Evolutionary conservation across 75 land plant genomes (phyloP), one percentile per base, ranked within the genome.

Genomic region (Pseudotsuga menziesii): DNA sequence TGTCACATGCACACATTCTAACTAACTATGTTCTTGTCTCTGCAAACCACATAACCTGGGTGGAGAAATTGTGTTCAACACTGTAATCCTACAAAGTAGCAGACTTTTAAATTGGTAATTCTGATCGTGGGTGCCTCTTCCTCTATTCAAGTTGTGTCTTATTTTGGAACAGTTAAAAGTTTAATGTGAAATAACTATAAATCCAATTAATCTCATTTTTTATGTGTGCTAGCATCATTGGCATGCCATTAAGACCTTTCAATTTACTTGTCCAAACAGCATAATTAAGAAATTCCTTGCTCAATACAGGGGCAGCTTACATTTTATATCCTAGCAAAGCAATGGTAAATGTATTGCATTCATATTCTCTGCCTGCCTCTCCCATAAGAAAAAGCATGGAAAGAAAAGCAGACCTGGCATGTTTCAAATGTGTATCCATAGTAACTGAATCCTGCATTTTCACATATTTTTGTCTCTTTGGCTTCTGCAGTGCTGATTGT

Each of bases 381-480:
- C 9, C 13, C 13, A 7, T n/a, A 41, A 19, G 44, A n/a, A 69
- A 36, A 69, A 1, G n/a, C 8, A 41, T 41, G 4, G 9, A 13
- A 69, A 8, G 35, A 69, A 7, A 36, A 15, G 15, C 8, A 22
- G 23, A 73, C 75, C 75, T 73, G 26, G 58, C 19, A 25, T 58
- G 75, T 23, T 26, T 20, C 26, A 26, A 55, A 27, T 56, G 55
- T 35, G 9, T 39, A 14, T 63, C 22, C 35, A 15, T 14, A 67
- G 14, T 76, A 27, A 20, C 77, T 63, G 48, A 20, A 27, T 35
- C 41, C 17, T 63, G 36, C 16, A 12, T 41, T 60, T 63, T 36
- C 17, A 29, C 17, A 32, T 19, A 29, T 39, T 80, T 71, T 79
- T 22, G 80, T 32, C 64, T 15, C 73, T 81, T 79, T 57, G 39